A percentile compares a stretch with the other conserved stretches of the same genome.
Evolutionary conservation across 164 flowering plant genomes (phyloP).

Genomic region (Chloranthus sessilifolius): DNA sequence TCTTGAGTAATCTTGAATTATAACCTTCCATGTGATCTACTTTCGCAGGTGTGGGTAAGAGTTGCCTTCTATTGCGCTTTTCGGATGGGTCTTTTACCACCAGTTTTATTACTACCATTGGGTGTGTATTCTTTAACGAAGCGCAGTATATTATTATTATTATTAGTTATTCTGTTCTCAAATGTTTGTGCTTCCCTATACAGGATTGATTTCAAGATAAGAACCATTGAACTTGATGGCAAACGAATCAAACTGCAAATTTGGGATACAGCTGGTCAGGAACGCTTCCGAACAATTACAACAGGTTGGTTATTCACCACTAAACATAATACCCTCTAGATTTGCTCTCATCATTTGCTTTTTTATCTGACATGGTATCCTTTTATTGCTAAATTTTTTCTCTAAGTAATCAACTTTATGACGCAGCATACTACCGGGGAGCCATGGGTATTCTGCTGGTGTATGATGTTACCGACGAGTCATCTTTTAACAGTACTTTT

Average conservation of each 20-base stretch:
- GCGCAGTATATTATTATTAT: too few relatives aligned
- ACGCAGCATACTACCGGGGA: constrained; percentile 70
- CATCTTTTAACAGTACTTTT: constrained; percentile 59
- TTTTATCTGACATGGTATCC: too few relatives aligned
- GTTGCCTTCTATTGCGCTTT: constrained; percentile 77
- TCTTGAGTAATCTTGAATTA: too few relatives aligned
- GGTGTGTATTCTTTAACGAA: constrained; percentile 33
- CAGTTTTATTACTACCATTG: constrained; percentile 75
- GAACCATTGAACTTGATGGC: constrained; percentile 73
- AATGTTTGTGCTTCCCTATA: too few relatives aligned
- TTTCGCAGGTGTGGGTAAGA: constrained; percentile 72
- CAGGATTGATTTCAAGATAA: constrained; percentile 74
- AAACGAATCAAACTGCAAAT: constrained; percentile 67
- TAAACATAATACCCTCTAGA: too few relatives aligned
- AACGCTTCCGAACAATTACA: constrained; percentile 67
- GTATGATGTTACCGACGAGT: constrained; percentile 69
- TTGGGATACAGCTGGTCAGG: constrained; percentile 82
- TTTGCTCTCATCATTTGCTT: too few relatives aligned
- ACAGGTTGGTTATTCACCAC: constrained; percentile 33
- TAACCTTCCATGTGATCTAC: too few relatives aligned
- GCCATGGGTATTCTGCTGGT: constrained; percentile 77
- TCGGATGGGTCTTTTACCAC: constrained; percentile 84
- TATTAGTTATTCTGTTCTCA: too few relatives aligned
- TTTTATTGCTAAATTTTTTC: too few relatives aligned
- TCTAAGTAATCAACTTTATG: too few relatives aligned